Conservation (phyloP, 306 rosid genomes). For the Ammopiptanthus mongolicus region DNA sequence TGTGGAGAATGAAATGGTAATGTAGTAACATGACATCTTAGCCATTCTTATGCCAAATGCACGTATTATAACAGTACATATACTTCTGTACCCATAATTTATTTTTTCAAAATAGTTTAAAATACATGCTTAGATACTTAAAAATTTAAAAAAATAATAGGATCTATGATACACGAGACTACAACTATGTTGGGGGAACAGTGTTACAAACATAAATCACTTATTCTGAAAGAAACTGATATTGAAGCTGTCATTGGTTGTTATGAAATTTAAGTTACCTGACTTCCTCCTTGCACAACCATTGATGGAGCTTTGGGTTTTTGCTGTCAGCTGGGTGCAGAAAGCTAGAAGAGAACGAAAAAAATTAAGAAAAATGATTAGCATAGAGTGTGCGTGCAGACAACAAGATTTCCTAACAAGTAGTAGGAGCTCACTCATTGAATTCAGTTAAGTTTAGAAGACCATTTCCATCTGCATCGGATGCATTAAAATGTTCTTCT, state of each 20-base stretch:
- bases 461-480: slow-evolving; percentile 81
- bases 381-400: background rate
- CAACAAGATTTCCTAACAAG: slow-evolving; percentile 19
- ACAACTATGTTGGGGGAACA: background rate
- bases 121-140: background rate
- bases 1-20: background rate
- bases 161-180: background rate
- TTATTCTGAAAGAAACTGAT: background rate
- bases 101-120: background rate
- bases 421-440: slow-evolving; percentile 67
- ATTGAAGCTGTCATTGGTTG: background rate
- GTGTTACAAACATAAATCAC: background rate
- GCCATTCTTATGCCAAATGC: background rate
- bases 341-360: slow-evolving; percentile 48
- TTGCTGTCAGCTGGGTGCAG: slow-evolving; percentile 92
- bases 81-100: background rate
- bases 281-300: slow-evolving; percentile 95
- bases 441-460: slow-evolving; percentile 77
- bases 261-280: slow-evolving; percentile 43
- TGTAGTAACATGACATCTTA: background rate
- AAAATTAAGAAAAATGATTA: background rate
- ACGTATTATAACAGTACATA: background rate
- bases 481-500: slow-evolving; percentile 87
- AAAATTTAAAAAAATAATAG: background rate
- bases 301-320: slow-evolving; percentile 65